Evolutionary conservation across 108 stramenopile genomes (phyloP).

Genomic region (Nitzschia sp.): DNA sequence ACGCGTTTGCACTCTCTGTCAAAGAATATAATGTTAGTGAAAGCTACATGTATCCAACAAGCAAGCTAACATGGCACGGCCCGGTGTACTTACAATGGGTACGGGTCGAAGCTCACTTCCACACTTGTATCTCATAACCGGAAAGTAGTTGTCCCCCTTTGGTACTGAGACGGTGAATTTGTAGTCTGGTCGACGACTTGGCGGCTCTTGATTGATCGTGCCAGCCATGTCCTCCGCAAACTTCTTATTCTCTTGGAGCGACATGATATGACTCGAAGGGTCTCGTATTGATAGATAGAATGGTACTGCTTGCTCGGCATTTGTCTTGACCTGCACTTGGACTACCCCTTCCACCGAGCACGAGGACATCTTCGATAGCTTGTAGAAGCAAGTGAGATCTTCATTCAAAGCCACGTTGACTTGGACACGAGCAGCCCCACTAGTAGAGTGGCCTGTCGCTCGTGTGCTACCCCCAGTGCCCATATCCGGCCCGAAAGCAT

Average conservation of each 20-base stretch:
- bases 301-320: slow-evolving; percentile 37
- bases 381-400: slow-evolving; percentile 86
- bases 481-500: slow-evolving; percentile 1
- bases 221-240: slow-evolving; percentile 51
- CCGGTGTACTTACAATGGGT: slow-evolving; percentile 78
- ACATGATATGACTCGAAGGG: slow-evolving; percentile 62
- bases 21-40: background rate
- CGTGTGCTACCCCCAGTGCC: background rate
- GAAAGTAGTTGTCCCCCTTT: slow-evolving; percentile 74
- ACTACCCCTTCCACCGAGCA: slow-evolving; percentile 80
- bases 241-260: slow-evolving; percentile 78
- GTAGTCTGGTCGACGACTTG: slow-evolving; percentile 29
- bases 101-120: slow-evolving; percentile 70
- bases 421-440: slow-evolving; percentile 18
- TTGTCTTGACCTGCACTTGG: slow-evolving; percentile 57
- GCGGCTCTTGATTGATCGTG: slow-evolving; percentile 2
- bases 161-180: slow-evolving; percentile 68
- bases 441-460: slow-evolving; percentile 1
- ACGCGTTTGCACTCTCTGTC: slow-evolving; percentile 78
- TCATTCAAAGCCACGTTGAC: slow-evolving; percentile 80
- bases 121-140: slow-evolving; percentile 84
- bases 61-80: slow-evolving; percentile 5
- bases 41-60: background rate
- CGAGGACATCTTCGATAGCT: slow-evolving; percentile 68
- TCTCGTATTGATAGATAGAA: slow-evolving; percentile 70